Evolutionary conservation across 768 basidiomycete genomes (phyloP), one percentile per base, ranked within the genome.

Genomic region (Trametes cingulata): DNA sequence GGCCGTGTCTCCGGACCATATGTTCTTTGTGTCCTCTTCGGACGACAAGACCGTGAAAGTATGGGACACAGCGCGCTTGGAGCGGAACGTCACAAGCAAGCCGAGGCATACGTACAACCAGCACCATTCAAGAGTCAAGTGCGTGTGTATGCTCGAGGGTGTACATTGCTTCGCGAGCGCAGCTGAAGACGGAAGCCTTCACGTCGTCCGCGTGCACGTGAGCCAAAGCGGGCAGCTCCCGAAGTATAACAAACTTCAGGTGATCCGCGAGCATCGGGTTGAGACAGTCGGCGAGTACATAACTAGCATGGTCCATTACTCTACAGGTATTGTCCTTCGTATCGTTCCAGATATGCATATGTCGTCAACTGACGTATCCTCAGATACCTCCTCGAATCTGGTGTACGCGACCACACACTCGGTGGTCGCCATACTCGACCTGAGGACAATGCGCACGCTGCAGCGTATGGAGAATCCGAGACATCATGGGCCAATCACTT

Each of bases 11-110:
- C 95, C 96, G 2, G 97, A 98, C 68, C 93, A 97, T 67, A 76
- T 87, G 71, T 99, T 97, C 79, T 98, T 99, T 65, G 86, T 95
- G 3, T 93, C 96, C 0, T 86, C 91, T 37, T 96, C 94, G 0
- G 87, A 98, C 62, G 96, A 98, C 73, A 92, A 91, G 76, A 95
- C 91, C 0, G 86, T 95, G 69, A 95, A 94, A 72, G 81, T 91
- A 41, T 97, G 94, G 94, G 90, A 93, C 64, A 90, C 94, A 1
- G 90, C 92, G 8, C 80, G 94, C n/a, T 79, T 98, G 45, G 96
- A 98, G 70, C 82, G 95, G 57, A 98, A 94, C 72, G 92, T 97
- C 17, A 93, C 95, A 20, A 89, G 90, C 70, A 92, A 92, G 77
- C 77, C 74, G 66, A 57, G 79, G 59, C 69, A 76, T 41, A 76